Evolutionary conservation across 805 yeast species (phyloP), one percentile per base, ranked within the genome.

Genomic region (Maudiozyma barnettii): DNA sequence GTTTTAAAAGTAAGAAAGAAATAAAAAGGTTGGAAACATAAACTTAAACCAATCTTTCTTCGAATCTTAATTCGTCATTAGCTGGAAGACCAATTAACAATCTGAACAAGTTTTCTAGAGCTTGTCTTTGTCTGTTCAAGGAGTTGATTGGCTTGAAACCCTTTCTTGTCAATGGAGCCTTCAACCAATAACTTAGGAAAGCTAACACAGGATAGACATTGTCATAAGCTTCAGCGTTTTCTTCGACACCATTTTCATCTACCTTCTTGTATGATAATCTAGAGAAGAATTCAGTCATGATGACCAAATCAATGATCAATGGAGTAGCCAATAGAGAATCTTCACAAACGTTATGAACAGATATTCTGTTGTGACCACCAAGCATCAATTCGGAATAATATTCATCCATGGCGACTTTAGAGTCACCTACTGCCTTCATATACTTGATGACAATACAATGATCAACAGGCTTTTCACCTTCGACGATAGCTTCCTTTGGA

Each of bases 361-460:
- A 81, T 56, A 90, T 84, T 64, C 93, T 84, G 73, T 90, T 91
- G 72, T 90, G 96, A 41, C 98, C 98, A 51, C 98, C 98, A 59
- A 90, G 77, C 97, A 90, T 91, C 64, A 90, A 80, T 70, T 90
- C 97, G 48, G 95, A 84, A 73, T 91, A 88, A 72, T 90, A 90
- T 72, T 91, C 97, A 68, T 90, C 98, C 97, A 90, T 91, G 45
- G 98, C 98, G 54, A 90, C 96, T 74, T 90, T 90, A 54, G 93
- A 82, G 69, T 90, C 98, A 36, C 95, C 96, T 43, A 90, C 97
- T 8, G 97, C 96, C 48, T 86, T 84, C 64, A 91, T 71, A 68
- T 90, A 89, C 72, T 90, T 90, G 74, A 90, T 90, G 51, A 90
- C 97, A 66, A 90, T 90, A 70, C 95, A 84, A 68, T 90, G 98